A percentile compares a stretch with the other conserved stretches of the same genome.
Evolutionary conservation across 805 yeast species (phyloP).

Genomic region (Saccharomycopsis schoenii): DNA sequence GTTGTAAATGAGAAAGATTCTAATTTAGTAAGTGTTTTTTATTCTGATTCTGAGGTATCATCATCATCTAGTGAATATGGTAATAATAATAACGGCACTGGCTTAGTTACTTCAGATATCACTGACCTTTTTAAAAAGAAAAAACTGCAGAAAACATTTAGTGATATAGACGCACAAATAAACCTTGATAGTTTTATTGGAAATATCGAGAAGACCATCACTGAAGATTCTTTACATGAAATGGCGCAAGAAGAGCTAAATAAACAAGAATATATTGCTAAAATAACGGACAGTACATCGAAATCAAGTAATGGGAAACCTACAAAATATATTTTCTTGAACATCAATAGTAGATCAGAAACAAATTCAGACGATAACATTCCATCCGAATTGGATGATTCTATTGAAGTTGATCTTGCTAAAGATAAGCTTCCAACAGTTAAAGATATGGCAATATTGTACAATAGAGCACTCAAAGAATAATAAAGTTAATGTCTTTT

Average conservation of each 20-base stretch:
- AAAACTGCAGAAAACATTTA: neutral
- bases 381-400: neutral
- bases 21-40: neutral
- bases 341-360: neutral
- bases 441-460: neutral
- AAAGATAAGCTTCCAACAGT: neutral
- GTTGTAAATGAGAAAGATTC: neutral
- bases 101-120: neutral
- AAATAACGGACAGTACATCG: neutral
- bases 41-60: neutral
- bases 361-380: neutral
- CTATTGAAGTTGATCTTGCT: neutral
- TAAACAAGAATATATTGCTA: neutral
- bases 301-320: neutral
- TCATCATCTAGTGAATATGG: neutral
- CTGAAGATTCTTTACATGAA: neutral
- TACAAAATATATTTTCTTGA: neutral
- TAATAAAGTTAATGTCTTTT: neutral
- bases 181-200: neutral
- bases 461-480: neutral
- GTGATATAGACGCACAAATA: neutral
- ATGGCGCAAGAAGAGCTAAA: neutral
- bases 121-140: neutral
- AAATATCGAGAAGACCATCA: neutral
- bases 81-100: neutral